Conservation (phyloP, 2,329 filamentous ascomycete species). For the Orbilia oligospora region DNA sequence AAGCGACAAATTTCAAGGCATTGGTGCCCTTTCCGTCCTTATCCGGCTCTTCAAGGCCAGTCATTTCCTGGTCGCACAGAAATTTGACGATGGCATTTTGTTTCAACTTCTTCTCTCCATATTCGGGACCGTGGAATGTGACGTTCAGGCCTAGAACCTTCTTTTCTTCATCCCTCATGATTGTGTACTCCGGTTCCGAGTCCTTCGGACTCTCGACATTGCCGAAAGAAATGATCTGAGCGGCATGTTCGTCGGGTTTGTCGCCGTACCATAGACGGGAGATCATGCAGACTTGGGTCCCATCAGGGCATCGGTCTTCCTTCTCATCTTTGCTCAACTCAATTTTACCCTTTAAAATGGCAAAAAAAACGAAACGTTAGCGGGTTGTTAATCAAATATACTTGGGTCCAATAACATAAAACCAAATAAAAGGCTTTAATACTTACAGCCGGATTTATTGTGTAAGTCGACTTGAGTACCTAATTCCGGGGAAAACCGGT, state of each 20-base stretch:
- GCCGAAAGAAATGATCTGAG: conserved; percentile 26
- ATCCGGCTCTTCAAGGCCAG: conserved; percentile 71
- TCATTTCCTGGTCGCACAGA: conserved; percentile 84
- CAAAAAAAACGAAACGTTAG: not conserved
- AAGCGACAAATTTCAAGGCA: conserved; percentile 81
- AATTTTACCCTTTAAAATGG: conserved; percentile 68
- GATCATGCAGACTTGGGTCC: conserved; percentile 81
- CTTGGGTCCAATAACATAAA: too few species aligned
- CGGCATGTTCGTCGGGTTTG: conserved; percentile 30
- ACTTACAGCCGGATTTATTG: conserved; percentile 62
- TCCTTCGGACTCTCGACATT: conserved; percentile 33
- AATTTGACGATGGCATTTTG: conserved; percentile 89
- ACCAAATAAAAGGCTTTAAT: too few species aligned
- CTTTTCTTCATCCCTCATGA: conserved; percentile 73
- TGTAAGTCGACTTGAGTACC: conserved; percentile 62
- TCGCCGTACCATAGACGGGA: conserved; percentile 71
- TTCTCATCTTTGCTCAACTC: conserved; percentile 74
- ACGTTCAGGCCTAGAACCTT: conserved; percentile 71
- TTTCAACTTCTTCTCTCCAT: conserved; percentile 71
- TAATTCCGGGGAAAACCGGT: conserved; percentile 27
- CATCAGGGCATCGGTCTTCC: conserved; percentile 76
- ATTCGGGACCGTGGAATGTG: conserved; percentile 72
- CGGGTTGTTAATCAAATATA: not conserved
- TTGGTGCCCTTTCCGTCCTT: conserved; percentile 64
- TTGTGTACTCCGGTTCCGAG: conserved; percentile 40